Evolutionary conservation across 2,329 filamentous ascomycete genomes (phyloP), one percentile per base, ranked within the genome.

Genomic region (Lasiodiplodia hormozganensis): DNA sequence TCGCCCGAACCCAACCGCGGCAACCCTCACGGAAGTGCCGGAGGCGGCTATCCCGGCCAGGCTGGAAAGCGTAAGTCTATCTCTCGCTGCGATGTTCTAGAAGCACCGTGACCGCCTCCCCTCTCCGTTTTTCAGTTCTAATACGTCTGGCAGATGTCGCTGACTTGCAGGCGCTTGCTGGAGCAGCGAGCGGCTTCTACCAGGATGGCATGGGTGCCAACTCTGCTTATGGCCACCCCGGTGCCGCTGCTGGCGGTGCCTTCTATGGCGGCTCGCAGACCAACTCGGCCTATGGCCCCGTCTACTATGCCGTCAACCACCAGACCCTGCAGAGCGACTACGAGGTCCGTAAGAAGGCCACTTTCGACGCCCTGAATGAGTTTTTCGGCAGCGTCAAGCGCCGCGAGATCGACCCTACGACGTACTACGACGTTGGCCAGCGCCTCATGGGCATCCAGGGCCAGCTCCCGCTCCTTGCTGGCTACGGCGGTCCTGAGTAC

Each of bases 361-460:
- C 58, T 11, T 92, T 91, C 73, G 94, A 97, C 76, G 92, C 92
- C 69, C 84, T 97, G 69, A 95, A 97, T 77, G 93, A 97, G 78
- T 97, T 98, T 83, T 97, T 98, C 73, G 93, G 92, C 73, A 93
- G 92, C 77, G 90, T 94, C 73, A 98, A 97, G 86, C 92, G 94
- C 75, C 92, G 94, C 76, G 90, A 94, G 74, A 92, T 98, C 73
- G 93, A 98, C 78, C 92, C 94, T 3, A 87, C 87, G 66, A 96
- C 92, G n/a, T 98, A 97, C 80, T 87, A 91, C 68, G 92, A 96
- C 76, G 94, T 99, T 72, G 94, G 94, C 73, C 93, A 96, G 78
- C 91, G 94, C 70, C 87, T 99, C 69, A 88, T 95, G 78, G 91
- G 92, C 70, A 86, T 97, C 14, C 92, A 96, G 77, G 88, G 89